Evolutionary conservation across 352 stramenopile species (phyloP), one percentile per base, ranked within the genome.

Genomic region (Phytophthora pluvialis): DNA sequence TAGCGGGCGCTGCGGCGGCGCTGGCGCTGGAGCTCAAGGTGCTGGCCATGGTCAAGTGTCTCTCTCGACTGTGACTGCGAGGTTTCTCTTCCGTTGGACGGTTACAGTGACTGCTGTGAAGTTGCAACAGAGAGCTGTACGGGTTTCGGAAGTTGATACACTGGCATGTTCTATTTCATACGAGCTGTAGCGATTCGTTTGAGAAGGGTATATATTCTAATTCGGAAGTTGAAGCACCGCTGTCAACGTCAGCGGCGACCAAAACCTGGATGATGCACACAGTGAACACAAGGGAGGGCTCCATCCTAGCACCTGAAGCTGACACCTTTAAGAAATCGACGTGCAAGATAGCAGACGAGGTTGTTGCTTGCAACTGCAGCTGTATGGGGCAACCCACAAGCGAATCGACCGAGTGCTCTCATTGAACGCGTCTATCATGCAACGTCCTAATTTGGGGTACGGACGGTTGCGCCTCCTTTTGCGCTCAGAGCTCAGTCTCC

Each of bases 1-100:
- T 89, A 10, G 67, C 38, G 7, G 77, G 79, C 25, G 63, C 54
- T 3, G 54, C 42, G 46, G 63, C 54, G 5, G 54, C 42, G 46
- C 38, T 38, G 18, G 42, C 44, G 56, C 38, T 53, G 25, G 53
- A 67, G 57, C 48, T 73, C 38, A 67, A 61, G 29, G 72, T 78
- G 48, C 68, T 69, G 35, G 65, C 64, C 72, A 73, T 80, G 38
- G 16, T 15, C 8, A 21, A 7, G 28, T 10, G 43, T 25, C 28
- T 8, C 1, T n/a, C 29, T 28, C 10, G 12, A 29, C 49, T 38
- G 35, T 44, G 39, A 38, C 28, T 56, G 35, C 50, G 13, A 12
- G 21, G 36, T 50, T 54, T 68, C 39, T 48, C 50, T 72, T 44
- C 47, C 39, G n/a, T 47, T 16, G 6, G 48, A 43, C 16, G 13